A percentile compares a stretch with the other conserved stretches of the same genome.
Conservation (phyloP, 2,329 filamentous ascomycete genomes). For the Xylaria sp. region DNA sequence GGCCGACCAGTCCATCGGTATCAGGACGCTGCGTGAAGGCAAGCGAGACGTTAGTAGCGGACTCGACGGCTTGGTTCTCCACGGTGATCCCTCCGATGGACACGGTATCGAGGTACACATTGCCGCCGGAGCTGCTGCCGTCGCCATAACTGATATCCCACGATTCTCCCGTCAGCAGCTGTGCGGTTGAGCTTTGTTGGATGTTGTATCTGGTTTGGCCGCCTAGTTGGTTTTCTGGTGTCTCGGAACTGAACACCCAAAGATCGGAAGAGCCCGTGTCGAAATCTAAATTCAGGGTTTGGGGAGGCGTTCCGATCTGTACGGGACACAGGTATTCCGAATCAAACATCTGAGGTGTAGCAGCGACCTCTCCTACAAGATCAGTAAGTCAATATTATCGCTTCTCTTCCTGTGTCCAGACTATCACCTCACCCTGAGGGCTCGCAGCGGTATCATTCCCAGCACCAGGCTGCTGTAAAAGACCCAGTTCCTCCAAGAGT, state of each 20-base stretch:
- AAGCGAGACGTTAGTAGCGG: constrained; percentile 54
- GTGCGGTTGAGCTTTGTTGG: constrained; percentile 53
- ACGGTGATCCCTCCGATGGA: constrained; percentile 56
- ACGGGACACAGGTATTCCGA: constrained; percentile 51
- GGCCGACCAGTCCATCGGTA: constrained; percentile 57
- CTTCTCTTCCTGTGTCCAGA: not conserved
- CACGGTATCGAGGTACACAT: constrained; percentile 58
- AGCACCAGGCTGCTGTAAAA: constrained; percentile 41
- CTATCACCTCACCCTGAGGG: constrained; percentile 31
- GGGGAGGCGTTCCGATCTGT: constrained; percentile 54
- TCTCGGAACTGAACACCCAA: constrained; percentile 59
- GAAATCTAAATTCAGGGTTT: constrained; percentile 58
- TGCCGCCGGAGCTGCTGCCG: constrained; percentile 55
- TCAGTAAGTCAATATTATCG: constrained; percentile 29
- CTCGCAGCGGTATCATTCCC: constrained; percentile 23
- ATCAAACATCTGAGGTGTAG: constrained; percentile 49
- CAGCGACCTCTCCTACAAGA: constrained; percentile 46
- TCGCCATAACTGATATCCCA: constrained; percentile 60
- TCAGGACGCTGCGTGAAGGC: constrained; percentile 53
- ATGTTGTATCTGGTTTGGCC: constrained; percentile 57
- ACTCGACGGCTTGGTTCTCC: constrained; percentile 56
- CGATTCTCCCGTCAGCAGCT: constrained; percentile 51
- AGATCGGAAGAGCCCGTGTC: constrained; percentile 61
- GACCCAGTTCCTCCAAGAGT: constrained; percentile 51
- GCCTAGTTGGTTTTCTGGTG: constrained; percentile 48